These are phyloP conservation scores for Acorus calamus DNA, from an alignment of 106 monocot species.

Conservation along the genomic window DNA sequence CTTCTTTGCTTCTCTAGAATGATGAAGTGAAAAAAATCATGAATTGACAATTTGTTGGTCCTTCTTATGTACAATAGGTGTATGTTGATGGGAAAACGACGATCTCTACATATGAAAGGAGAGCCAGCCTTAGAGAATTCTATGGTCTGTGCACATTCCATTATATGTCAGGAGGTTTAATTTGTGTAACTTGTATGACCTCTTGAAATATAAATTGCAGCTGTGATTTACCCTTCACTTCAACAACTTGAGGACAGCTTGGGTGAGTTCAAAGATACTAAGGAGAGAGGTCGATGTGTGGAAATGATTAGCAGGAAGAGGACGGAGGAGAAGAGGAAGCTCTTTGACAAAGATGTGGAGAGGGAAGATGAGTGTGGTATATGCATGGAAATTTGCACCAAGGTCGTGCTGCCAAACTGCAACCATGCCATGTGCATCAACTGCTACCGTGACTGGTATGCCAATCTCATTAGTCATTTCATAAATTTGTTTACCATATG, in stretches of 20 bases:
- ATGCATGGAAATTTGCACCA: conserved; percentile 77
- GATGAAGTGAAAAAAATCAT: no score
- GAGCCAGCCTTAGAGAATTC: conserved; percentile 70
- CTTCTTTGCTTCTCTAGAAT: no score
- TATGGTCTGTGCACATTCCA: conserved; percentile 30
- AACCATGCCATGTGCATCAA: conserved; percentile 97
- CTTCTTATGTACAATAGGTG: conserved; percentile 30
- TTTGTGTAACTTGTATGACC: no score
- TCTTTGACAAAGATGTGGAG: conserved; percentile 40
- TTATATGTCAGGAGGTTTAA: no score
- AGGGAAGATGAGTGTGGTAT: conserved; percentile 80
- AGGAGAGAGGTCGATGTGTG: conserved; percentile 18
- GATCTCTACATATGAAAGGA: conserved; percentile 56
- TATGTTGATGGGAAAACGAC: conserved; percentile 49
- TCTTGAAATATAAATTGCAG: conserved; percentile 19
- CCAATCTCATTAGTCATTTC: neutral
- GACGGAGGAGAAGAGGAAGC: conserved; percentile 30
- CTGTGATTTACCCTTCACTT: conserved; percentile 73
- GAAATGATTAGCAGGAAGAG: conserved; percentile 33
- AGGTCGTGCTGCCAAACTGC: conserved; percentile 84
- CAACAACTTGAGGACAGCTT: conserved; percentile 61
- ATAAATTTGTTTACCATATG: neutral
- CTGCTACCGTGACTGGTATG: conserved; percentile 82
- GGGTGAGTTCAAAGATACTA: conserved; percentile 26
- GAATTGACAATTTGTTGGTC: neutral